Evolutionary conservation across 2,329 filamentous ascomycete species (phyloP).

Genomic region (Sphaerulina musiva): DNA sequence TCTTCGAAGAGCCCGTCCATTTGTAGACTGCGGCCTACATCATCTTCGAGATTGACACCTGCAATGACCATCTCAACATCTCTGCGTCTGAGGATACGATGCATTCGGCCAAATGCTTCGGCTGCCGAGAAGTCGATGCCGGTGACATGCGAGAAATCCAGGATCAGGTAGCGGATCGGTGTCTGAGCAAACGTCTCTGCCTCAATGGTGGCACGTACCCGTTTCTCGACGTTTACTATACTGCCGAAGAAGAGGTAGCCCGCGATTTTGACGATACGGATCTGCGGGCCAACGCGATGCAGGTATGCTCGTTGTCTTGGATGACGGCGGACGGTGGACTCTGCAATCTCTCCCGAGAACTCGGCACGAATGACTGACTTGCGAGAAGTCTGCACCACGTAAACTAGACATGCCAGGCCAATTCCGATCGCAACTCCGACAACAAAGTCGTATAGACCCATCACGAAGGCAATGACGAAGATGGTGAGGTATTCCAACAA

Average conservation of each 20-base stretch:
- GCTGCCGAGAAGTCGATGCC: constrained; percentile 94
- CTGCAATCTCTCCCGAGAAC: constrained; percentile 83
- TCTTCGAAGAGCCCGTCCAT: constrained; percentile 77
- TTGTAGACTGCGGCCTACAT: constrained; percentile 69
- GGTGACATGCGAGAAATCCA: constrained; percentile 83
- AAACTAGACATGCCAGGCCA: constrained; percentile 79
- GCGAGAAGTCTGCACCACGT: constrained; percentile 84
- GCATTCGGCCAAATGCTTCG: constrained; percentile 89
- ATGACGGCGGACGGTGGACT: constrained; percentile 87
- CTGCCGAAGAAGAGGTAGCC: constrained; percentile 98
- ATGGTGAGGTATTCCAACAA: constrained; percentile 83
- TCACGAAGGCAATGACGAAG: constrained; percentile 81
- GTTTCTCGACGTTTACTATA: constrained; percentile 88
- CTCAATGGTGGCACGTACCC: constrained; percentile 73
- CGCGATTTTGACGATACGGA: constrained; percentile 82
- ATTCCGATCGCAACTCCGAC: constrained; percentile 89
- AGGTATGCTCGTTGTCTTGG: constrained; percentile 83
- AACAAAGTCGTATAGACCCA: constrained; percentile 96
- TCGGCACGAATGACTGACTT: constrained; percentile 82
- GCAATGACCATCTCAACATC: constrained; percentile 76
- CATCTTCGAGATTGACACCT: constrained; percentile 67
- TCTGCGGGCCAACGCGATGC: constrained; percentile 76
- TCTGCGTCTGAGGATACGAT: constrained; percentile 70
- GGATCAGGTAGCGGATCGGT: constrained; percentile 81
- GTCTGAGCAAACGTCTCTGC: constrained; percentile 70